phyloP scores from a whole-genome alignment of 1,139 yeast species.

The Suhomyces choctaworum region DNA sequence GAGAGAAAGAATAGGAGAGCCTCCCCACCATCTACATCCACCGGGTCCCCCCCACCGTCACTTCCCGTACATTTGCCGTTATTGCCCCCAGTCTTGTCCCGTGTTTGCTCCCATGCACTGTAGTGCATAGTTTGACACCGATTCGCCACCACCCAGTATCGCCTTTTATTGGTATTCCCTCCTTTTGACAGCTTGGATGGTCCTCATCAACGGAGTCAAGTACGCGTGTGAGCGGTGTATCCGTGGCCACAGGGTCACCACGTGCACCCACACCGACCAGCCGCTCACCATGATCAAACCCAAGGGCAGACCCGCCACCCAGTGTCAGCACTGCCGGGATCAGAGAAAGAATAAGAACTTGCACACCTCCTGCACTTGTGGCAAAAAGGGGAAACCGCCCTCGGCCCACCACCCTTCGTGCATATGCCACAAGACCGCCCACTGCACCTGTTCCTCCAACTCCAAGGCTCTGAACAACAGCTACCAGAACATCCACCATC shows the following conservation, averaged over 20 bases:
- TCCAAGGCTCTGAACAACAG: conserved; percentile 12
- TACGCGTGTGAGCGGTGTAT: conserved; percentile 97
- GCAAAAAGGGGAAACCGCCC: conserved; percentile 52
- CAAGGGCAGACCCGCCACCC: conserved; percentile 93
- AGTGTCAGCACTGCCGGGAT: conserved; percentile 85
- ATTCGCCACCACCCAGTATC: no score
- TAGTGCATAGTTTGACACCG: no score
- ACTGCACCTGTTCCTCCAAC: conserved; percentile 58
- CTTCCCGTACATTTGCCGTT: no score
- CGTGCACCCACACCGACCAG: conserved; percentile 89
- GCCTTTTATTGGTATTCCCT: no score
- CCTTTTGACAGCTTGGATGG: no score
- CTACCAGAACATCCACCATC: conserved; percentile 16
- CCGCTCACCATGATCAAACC: conserved; percentile 92
- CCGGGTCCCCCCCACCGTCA: no score
- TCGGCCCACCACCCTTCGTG: conserved; percentile 51
- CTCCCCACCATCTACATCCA: no score
- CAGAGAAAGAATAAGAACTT: conserved; percentile 68
- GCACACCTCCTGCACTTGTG: conserved; percentile 77
- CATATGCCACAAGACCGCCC: conserved; percentile 52
- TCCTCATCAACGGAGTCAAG: conserved; percentile 83
- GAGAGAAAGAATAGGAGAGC: neutral
- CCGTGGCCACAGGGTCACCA: conserved; percentile 92
- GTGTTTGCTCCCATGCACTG: no score
- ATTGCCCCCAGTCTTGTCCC: no score